Evolutionary conservation across 192 early-diverging fungal species (phyloP), one percentile per base, ranked within the genome.

Genomic region (Gigaspora rosea): DNA sequence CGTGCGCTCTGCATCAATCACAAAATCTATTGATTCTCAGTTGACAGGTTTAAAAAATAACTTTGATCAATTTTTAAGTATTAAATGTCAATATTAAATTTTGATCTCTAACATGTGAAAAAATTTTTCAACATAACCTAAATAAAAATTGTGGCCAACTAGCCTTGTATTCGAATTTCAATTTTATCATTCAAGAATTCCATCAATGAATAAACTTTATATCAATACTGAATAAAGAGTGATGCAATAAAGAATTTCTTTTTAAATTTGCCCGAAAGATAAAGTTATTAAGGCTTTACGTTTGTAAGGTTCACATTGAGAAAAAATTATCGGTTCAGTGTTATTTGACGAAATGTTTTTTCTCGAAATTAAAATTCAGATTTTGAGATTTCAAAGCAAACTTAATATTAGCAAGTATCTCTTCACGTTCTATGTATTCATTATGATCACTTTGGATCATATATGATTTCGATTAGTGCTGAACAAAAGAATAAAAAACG

Each of bases 171-270:
- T 65, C 35, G 10, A 59, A 32, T 59, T 46, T 33, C n/a, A 18
- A 73, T 35, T 46, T 59, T 73, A 13, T 73, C 22, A 32, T 18
- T n/a, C 18, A 73, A 41, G 13, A 73, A 47, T 50, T 59, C 12
- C 41, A 73, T 15, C 71, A 73, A 73, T 59, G 71, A 52, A 41
- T 73, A 73, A 18, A 52, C 52, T 41, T 73, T 73, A 10, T 73
- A 59, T 35, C 72, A 33, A 73, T 59, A 22, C 16, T 46, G 13
- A 20, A 73, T 27, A 52, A 18, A 56, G 59, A 11, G 72, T 56
- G 13, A 73, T 73, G 20, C 56, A 36, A 50, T 59, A 73, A 59
- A 35, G 35, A 59, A 36, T n/a, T 59, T 46, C 8, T 59, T 73
- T 32, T 73, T 73, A 15, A 52, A 52, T 15, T 13, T 52, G 9